Evolutionary conservation across 768 basidiomycete species (phyloP), one percentile per base, ranked within the genome.

Genomic region (Phanerochaete sordida): DNA sequence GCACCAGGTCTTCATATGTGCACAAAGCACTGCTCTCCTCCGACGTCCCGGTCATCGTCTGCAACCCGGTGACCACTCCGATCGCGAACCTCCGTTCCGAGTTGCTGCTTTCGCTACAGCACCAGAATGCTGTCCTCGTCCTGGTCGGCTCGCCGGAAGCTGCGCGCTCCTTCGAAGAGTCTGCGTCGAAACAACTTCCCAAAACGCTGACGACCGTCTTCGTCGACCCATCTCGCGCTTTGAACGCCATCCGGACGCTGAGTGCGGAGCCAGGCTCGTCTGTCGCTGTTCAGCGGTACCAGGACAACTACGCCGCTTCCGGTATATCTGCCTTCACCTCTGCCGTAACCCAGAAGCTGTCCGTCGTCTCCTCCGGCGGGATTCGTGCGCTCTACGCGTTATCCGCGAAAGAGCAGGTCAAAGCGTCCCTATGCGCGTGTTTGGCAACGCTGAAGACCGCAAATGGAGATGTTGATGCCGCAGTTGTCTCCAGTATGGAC

Each of bases 31-130:
- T 74, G 3, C 68, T 68, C 60, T 60, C 68, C 62, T 84, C 85
- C 8, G 87, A 91, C 65, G 74, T 89, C 37, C 79, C 86, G n/a
- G 70, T 92, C 62, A 63, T 91, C 19, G 75, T 89, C 16, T 81
- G 75, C 67, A 88, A 90, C 60, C 86, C 88, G 6, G 59, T 85
- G 39, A 79, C 81, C 23, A 81, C 78, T 1, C 74, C 81, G 8
- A 69, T 86, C 23, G 64, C 77, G 1, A 67, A 75, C 23, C 68
- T 86, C 19, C 53, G 62, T 21, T 45, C 57, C 35, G 56, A 49
- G 51, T 60, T 62, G 9, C 35, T 63, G 0, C 61, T 71, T 8
- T 66, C 70, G 19, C 66, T 72, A 16, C 62, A 61, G 15, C 72
- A 72, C 13, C 68, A 64, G 0, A 65, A 70, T 44, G 65, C 70